Percentiles rank a stretch among this genome's conserved stretches.
Evolutionary conservation across 2,329 filamentous ascomycete species (phyloP).

Genomic region (Furcasterigmium sp.): DNA sequence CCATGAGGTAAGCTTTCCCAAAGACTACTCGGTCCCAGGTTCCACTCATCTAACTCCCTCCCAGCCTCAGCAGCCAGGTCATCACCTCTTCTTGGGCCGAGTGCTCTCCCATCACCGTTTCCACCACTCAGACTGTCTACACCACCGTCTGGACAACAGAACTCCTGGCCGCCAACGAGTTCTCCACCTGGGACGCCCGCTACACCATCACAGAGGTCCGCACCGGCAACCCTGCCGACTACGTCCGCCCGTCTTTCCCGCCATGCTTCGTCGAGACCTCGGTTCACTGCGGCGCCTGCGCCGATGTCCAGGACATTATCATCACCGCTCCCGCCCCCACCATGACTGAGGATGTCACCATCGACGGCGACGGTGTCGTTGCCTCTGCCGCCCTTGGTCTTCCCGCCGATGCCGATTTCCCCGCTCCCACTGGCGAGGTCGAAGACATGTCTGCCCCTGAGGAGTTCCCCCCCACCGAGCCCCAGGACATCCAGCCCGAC

Average conservation of each 20-base stretch:
- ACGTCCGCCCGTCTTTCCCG: conserved; percentile 22
- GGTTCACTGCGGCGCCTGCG: conserved; percentile 26
- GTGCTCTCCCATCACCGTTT: conserved; percentile 18
- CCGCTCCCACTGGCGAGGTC: background rate
- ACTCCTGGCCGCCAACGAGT: conserved; percentile 29
- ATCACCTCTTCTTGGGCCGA: conserved; percentile 22
- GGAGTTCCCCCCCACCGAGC: background rate
- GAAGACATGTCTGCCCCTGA: background rate
- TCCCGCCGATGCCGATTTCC: conserved; percentile 5
- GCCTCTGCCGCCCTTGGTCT: conserved; percentile 23
- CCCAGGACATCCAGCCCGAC: background rate
- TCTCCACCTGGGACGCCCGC: conserved; percentile 30
- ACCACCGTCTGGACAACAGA: conserved; percentile 32
- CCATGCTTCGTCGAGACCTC: conserved; percentile 32
- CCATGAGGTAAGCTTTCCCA: conserved; percentile 12
- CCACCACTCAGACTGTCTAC: conserved; percentile 19
- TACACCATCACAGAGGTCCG: conserved; percentile 34
- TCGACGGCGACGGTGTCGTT: conserved; percentile 30
- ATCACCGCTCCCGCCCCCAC: conserved; percentile 31
- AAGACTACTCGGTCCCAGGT: background rate
- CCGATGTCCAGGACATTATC: conserved; percentile 19
- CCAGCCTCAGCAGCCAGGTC: conserved; percentile 18
- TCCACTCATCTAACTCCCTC: background rate
- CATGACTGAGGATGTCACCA: conserved; percentile 19
- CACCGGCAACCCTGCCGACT: conserved; percentile 21